Base-by-base conservation (phyloP, 2,329 filamentous ascomycete genomes). In the Graphilbum sp. region DNA sequence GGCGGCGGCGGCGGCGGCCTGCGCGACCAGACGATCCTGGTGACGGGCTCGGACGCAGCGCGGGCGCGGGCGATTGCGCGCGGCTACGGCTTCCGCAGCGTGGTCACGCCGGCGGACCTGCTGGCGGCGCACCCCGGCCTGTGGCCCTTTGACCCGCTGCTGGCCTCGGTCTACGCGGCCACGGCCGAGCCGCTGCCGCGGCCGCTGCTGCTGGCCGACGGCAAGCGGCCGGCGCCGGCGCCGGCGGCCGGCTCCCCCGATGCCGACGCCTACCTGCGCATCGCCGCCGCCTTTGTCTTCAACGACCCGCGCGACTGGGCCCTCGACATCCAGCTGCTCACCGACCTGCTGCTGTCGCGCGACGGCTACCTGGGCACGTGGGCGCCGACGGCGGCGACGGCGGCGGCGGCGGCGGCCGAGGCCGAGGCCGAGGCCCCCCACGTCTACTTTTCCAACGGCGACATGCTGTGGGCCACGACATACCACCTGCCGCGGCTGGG, bases 291-390 rank as follows among this genome's bases (percentile, higher is more conserved):
- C 21, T 80, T 96, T 50, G 80, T 95, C 7, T 95, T 88, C 67
- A 93, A 94, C 55, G 90, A 96, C 57, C 87, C 90, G 4, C 74
- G 90, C 40, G 90, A 98, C 62, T 98, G 90, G 90, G 86, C 82
- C 1, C 68, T 95, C 10, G 88, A 96, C 55, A 75, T 75, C 3
- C 82, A 93, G 53, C 63, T 96, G 48, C 79, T 96, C 41, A 52
- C 80, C 38, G 90, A 98, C 56, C 61, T 94, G 11, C 63, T 96
- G 7, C 66, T 93, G 31, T 94, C 87, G 0, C 65, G 72, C 16
- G 50, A 67, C n/a, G 90, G 90, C 16, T 72, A 83, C 40, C 54
- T 94, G 4, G 90, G 88, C 20, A 95, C 88, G 0, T 66, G 82
- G 32, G 88, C 82, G 0, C 46, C 65, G 11, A 77, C 43, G 20